Evolutionary conservation across 2,329 filamentous ascomycete species (phyloP).

Genomic region (Phialophora verrucosa): DNA sequence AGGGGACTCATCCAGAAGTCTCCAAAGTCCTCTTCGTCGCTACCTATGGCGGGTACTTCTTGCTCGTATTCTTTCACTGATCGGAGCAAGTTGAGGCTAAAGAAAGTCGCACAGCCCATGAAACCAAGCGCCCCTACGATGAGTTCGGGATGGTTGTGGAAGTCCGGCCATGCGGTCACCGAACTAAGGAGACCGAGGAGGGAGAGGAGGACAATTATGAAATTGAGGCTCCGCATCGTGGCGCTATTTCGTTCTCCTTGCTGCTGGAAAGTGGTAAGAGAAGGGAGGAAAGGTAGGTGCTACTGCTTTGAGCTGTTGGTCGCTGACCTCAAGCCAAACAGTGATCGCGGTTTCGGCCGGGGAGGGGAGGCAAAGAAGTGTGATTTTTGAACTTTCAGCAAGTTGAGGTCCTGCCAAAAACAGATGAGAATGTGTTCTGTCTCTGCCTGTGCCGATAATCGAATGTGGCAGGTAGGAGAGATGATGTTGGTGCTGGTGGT

Average conservation of each 20-base stretch:
- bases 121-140: neutral
- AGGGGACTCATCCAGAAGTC: neutral
- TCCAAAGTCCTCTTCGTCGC: neutral
- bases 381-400: neutral
- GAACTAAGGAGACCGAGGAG: neutral
- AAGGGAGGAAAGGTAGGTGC: neutral
- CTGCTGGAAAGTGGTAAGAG: neutral
- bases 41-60: neutral
- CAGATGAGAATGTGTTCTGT: neutral
- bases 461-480: neutral
- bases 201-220: neutral
- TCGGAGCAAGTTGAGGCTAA: neutral
- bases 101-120: neutral
- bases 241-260: neutral
- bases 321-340: neutral
- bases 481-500: slow-evolving; percentile 4
- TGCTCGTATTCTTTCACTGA: neutral
- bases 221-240: neutral
- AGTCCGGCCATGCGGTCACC: neutral
- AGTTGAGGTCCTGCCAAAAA: neutral
- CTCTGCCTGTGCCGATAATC: neutral
- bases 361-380: neutral
- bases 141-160: neutral
- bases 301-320: neutral
- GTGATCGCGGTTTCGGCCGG: neutral